Base-by-base conservation (phyloP, 2,329 filamentous ascomycete species). In the Aciculosporium take region DNA sequence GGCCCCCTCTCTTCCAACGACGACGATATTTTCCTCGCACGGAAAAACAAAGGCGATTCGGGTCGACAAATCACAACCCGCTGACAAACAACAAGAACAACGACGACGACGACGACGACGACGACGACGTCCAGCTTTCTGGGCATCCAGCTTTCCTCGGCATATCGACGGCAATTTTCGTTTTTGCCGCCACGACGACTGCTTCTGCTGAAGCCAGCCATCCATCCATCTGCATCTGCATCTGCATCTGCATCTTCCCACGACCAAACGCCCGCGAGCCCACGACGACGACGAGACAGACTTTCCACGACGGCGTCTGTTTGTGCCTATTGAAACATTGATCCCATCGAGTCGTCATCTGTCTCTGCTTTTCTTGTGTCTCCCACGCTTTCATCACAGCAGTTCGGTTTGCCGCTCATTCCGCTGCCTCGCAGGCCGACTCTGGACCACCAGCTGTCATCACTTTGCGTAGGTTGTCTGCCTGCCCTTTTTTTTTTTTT, bases 371-470 rank as follows among this genome's bases (percentile, higher is more conserved):
- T 36, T 27, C 20, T 25, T 18, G 27, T 15, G 20, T 32, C n/a
- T 27, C 15, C 20, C 25, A 10, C 30, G 27, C 32, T 31, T 31
- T 23, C 18, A 24, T n/a, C n/a, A n/a, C n/a, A 42, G 42, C 37
- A 40, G 39, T 40, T 40, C 34, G 39, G 37, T 39, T 45, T 33
- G n/a, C 29, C 35, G 45, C 44, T 40, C 43, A 41, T 34, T 35
- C 37, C 44, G 48, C 50, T 46, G 51, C 44, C 44, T 32, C 40
- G 40, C 30, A 41, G 48, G 39, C 39, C 37, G 46, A 43, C 38
- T 38, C 39, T 42, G 39, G n/a, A n/a, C n/a, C 32, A 30, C 23
- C 25, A 41, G 59, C 59, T 60, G 60, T 56, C 59, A 63, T 63
- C 57, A 57, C 60, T 62, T 63, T 41, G 31, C 37, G 44, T 45